Percentiles rank a stretch among this genome's conserved stretches.
Conservation (phyloP, 1,284 basidiomycete genomes). For the Apiotrichum montevideense region DNA sequence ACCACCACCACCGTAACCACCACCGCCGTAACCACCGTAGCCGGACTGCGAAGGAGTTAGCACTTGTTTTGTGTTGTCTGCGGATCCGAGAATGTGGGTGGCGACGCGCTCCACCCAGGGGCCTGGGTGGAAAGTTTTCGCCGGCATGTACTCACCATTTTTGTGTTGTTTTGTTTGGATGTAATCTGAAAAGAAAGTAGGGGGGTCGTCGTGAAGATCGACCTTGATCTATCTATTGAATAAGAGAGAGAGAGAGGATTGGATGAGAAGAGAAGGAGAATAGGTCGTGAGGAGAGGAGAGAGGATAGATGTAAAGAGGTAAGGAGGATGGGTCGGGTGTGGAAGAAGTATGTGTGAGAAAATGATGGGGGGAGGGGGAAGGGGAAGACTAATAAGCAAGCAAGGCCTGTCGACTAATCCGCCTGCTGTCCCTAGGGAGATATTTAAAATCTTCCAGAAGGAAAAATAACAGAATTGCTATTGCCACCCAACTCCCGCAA, state of each 20-base stretch:
- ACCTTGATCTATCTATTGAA: not conserved
- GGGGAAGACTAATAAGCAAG: too few species aligned
- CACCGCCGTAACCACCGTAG: slow-evolving; percentile 34
- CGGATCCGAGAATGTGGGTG: not conserved
- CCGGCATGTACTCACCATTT: slow-evolving; percentile 7
- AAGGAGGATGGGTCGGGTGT: not conserved
- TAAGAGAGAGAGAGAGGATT: too few species aligned
- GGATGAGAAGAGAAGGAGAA: not conserved
- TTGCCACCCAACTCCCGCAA: too few species aligned
- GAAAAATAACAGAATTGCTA: too few species aligned
- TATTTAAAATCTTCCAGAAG: too few species aligned
- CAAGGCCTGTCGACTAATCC: too few species aligned
- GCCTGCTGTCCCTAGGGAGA: too few species aligned
- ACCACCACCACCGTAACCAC: slow-evolving; percentile 31
- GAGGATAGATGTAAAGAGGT: not conserved
- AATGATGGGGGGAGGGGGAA: not conserved
- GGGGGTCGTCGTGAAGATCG: not conserved
- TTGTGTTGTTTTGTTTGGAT: slow-evolving; percentile 3
- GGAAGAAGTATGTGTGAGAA: not conserved
- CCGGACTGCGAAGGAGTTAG: slow-evolving; percentile 24
- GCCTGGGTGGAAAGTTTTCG: not conserved
- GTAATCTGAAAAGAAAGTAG: slow-evolving; percentile 3
- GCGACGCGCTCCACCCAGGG: not conserved
- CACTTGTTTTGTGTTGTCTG: not conserved
- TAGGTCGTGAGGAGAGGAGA: not conserved